These are phyloP conservation scores for Kodamaea ohmeri DNA, from an alignment of 1,139 yeast genomes.

Conservation along the genomic window DNA sequence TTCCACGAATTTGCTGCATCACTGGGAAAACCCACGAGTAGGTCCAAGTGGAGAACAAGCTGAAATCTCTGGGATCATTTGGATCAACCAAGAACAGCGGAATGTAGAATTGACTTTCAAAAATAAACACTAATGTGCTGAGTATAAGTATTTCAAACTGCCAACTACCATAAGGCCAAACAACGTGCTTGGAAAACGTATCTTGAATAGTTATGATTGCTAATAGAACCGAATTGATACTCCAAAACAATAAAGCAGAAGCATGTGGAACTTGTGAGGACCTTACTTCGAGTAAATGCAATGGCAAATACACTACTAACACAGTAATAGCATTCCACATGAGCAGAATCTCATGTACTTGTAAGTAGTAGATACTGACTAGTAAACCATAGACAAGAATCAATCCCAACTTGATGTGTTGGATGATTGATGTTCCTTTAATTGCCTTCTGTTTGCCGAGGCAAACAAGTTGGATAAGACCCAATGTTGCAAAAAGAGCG, in stretches of 20 bases:
- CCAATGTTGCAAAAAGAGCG: conserved; percentile 14
- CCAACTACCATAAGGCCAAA: conserved; percentile 12
- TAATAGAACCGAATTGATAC: conserved; percentile 8
- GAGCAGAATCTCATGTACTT: background rate
- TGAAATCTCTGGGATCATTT: background rate
- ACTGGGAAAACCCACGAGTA: conserved; percentile 27
- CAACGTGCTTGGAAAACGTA: conserved; percentile 17
- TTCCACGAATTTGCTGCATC: conserved; percentile 21
- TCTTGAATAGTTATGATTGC: conserved; percentile 17
- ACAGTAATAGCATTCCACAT: background rate
- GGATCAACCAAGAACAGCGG: background rate
- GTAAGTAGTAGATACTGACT: background rate
- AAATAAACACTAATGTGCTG: background rate
- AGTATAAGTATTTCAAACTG: background rate
- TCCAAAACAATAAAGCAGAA: conserved; percentile 14
- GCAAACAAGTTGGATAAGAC: conserved; percentile 13
- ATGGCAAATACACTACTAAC: conserved; percentile 10
- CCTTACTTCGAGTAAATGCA: conserved; percentile 12
- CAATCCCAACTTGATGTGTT: background rate
- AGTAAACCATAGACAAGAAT: conserved; percentile 1
- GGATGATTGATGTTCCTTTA: background rate
- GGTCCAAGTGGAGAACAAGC: conserved; percentile 15
- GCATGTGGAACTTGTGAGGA: conserved; percentile 12
- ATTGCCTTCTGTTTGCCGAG: background rate
- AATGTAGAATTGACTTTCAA: background rate